These are phyloP conservation scores for Sporisorium exsertum DNA, from an alignment of 1,284 basidiomycete genomes.

Conservation along the genomic window DNA sequence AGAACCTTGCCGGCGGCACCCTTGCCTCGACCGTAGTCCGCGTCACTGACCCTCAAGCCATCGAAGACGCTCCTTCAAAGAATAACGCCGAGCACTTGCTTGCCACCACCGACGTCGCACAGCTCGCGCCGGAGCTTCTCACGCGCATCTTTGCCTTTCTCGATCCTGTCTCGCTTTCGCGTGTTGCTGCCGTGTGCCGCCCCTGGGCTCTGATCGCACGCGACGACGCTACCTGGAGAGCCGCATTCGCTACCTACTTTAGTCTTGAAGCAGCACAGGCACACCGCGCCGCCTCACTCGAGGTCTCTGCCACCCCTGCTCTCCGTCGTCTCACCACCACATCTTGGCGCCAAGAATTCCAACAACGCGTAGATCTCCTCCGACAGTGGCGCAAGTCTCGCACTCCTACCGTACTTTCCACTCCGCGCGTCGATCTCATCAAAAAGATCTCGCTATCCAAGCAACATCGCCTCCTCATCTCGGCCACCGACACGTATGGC, in stretches of 20 bases:
- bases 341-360: constrained; percentile 63
- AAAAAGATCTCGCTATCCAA: constrained; percentile 71
- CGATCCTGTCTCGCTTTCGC: constrained; percentile 76
- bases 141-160: constrained; percentile 83
- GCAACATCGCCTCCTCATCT: constrained; percentile 74
- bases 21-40: constrained; percentile 35
- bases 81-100: constrained; percentile 56
- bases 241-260: constrained; percentile 81
- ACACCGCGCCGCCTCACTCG: constrained; percentile 74
- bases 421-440: constrained; percentile 62
- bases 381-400: constrained; percentile 80
- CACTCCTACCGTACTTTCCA: constrained; percentile 73
- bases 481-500: constrained; percentile 78
- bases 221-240: constrained; percentile 83
- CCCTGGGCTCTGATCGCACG: constrained; percentile 77
- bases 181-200: constrained; percentile 75
- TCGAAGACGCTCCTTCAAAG: neutral
- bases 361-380: constrained; percentile 52
- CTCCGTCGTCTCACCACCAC: constrained; percentile 74
- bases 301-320: constrained; percentile 68
- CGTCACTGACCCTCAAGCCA: constrained; percentile 21
- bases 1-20: neutral
- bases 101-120: constrained; percentile 59
- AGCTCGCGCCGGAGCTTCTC: constrained; percentile 77
- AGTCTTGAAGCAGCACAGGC: constrained; percentile 73